These are phyloP conservation scores for Euclidium syriacum DNA, from an alignment of 345 rosid species.

Conservation along the genomic window DNA sequence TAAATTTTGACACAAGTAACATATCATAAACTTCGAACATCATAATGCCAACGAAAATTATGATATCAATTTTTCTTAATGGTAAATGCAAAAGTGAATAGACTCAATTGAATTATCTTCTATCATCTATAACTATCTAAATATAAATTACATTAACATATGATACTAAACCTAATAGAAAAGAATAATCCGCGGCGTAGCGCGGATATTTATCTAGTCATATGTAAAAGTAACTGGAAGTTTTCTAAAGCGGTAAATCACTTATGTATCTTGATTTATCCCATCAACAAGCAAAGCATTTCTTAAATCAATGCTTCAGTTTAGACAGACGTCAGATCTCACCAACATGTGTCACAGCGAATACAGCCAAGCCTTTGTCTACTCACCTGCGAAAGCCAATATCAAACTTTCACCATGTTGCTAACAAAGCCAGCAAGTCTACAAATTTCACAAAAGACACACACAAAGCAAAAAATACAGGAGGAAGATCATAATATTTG, in stretches of 20 bases:
- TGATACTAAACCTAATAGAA: no score
- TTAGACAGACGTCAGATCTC: background rate
- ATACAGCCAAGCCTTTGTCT: background rate
- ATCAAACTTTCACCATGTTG: background rate
- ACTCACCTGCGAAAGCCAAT: constrained; percentile 12
- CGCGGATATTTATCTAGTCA: no score
- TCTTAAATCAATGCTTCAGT: constrained; percentile 3
- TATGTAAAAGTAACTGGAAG: background rate
- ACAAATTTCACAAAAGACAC: background rate
- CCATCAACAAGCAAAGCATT: background rate
- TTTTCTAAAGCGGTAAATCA: background rate
- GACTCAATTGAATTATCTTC: no score
- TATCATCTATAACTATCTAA: no score
- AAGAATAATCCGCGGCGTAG: no score
- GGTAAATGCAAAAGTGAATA: no score
- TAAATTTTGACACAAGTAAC: no score
- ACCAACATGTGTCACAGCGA: constrained; percentile 5
- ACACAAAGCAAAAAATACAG: constrained; percentile 11
- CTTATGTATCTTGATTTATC: background rate
- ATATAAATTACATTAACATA: no score
- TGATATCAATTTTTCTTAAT: no score
- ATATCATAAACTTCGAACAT: no score
- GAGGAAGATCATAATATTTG: background rate
- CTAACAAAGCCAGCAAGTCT: background rate
- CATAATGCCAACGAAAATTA: no score